These are phyloP conservation scores for Aspergillus leporis DNA, from an alignment of 495 filamentous ascomycete genomes.

Conservation along the genomic window DNA sequence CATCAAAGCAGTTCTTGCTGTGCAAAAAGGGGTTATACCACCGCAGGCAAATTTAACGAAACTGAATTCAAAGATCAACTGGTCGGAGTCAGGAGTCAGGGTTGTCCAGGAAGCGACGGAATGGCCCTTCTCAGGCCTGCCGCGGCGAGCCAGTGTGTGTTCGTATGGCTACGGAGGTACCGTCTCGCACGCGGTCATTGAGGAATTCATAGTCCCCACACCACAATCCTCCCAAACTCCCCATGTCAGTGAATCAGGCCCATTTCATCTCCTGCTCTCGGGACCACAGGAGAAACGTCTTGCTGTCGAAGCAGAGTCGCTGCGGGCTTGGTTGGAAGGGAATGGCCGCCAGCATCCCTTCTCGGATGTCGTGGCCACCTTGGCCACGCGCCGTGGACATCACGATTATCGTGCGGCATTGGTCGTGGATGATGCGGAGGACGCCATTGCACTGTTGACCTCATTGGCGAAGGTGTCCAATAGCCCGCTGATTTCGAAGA, in stretches of 20 bases:
- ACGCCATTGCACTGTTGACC: conserved; percentile 22
- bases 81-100: conserved; percentile 19
- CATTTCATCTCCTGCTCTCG: conserved; percentile 26
- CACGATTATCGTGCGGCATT: conserved; percentile 34
- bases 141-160: conserved; percentile 37
- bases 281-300: conserved; percentile 38
- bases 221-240: not conserved
- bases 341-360: not conserved
- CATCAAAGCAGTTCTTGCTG: conserved; percentile 52
- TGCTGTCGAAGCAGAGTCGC: conserved; percentile 13
- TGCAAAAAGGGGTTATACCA: conserved; percentile 49
- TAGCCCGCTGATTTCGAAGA: not conserved
- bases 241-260: not conserved
- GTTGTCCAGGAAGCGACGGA: conserved; percentile 17
- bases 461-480: conserved; percentile 22
- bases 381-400: conserved; percentile 35
- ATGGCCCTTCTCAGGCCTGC: conserved; percentile 16
- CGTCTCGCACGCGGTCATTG: conserved; percentile 41
- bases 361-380: conserved; percentile 18
- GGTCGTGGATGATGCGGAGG: conserved; percentile 21
- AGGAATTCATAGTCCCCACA: conserved; percentile 14
- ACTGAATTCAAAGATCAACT: conserved; percentile 19
- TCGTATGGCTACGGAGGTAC: conserved; percentile 48
- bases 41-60: conserved; percentile 48
- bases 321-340: conserved; percentile 10